Evolutionary conservation across 2,329 filamentous ascomycete species (phyloP).

Genomic region (Orbilia brochopaga): DNA sequence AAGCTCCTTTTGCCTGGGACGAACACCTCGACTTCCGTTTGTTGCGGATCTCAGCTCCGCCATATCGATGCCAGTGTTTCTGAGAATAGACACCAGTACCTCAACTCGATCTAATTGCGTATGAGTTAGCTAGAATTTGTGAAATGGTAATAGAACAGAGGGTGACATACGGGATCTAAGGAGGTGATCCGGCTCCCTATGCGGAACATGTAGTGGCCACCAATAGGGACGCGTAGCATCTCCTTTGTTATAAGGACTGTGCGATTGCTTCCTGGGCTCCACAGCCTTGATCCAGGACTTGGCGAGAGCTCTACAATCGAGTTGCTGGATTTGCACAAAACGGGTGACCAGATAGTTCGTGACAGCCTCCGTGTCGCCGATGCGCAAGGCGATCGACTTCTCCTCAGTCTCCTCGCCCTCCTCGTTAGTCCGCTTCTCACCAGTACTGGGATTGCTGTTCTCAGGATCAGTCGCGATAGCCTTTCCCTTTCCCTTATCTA

Average conservation of each 20-base stretch:
- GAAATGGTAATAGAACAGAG: background rate
- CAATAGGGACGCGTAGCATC: constrained; percentile 69
- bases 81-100: constrained; percentile 24
- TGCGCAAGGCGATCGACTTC: constrained; percentile 58
- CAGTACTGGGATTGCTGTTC: background rate
- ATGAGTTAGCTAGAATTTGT: background rate
- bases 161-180: constrained; percentile 66
- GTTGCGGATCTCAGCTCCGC: constrained; percentile 34
- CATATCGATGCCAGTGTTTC: constrained; percentile 6
- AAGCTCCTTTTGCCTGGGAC: constrained; percentile 33
- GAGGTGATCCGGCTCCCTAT: constrained; percentile 76
- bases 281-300: constrained; percentile 78
- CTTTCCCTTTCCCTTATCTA: background rate
- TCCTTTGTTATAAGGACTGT: constrained; percentile 73
- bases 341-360: constrained; percentile 68
- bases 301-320: constrained; percentile 72
- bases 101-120: constrained; percentile 10
- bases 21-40: constrained; percentile 21
- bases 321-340: constrained; percentile 72
- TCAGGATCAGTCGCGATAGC: background rate
- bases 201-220: constrained; percentile 70
- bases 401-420: constrained; percentile 45
- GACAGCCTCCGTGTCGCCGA: constrained; percentile 65
- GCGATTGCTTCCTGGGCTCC: constrained; percentile 78
- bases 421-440: background rate